Evolutionary conservation across 2,329 filamentous ascomycete species (phyloP).

Genomic region (Magnaporthiopsis rhizophila): DNA sequence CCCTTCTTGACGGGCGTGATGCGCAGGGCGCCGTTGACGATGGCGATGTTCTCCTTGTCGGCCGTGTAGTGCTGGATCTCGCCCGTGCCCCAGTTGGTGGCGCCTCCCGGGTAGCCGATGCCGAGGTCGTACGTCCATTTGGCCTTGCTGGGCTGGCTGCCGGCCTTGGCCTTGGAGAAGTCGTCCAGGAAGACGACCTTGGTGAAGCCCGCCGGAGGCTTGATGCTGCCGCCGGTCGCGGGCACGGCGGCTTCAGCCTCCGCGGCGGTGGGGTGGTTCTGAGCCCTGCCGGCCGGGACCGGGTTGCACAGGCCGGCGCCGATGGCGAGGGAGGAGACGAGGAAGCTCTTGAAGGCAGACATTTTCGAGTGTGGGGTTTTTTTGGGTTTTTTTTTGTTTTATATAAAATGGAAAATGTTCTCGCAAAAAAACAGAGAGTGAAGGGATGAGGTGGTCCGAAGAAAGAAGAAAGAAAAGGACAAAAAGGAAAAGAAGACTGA

Average conservation of each 20-base stretch:
- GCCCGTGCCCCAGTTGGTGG: constrained; percentile 38
- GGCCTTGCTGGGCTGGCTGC: constrained; percentile 24
- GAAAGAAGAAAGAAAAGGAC: neutral
- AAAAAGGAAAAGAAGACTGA: neutral
- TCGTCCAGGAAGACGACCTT: constrained; percentile 17
- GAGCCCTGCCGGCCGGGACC: neutral
- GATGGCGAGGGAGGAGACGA: constrained; percentile 1
- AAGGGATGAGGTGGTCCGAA: neutral
- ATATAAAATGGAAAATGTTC: neutral
- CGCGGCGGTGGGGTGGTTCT: neutral
- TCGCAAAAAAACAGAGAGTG: no score
- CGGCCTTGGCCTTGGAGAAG: constrained; percentile 20
- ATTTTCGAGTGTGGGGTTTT: neutral
- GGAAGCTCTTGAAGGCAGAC: neutral
- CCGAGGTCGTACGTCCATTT: constrained; percentile 38
- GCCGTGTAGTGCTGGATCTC: constrained; percentile 39
- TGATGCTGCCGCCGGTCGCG: constrained; percentile 1
- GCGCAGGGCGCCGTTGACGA: constrained; percentile 29
- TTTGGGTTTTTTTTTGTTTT: no score
- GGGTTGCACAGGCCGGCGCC: constrained; percentile 1
- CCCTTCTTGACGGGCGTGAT: constrained; percentile 24
- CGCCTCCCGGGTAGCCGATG: constrained; percentile 36
- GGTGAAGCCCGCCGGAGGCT: constrained; percentile 11
- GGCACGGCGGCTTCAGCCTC: neutral
- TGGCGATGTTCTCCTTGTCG: constrained; percentile 28